These are phyloP conservation scores for Parsonsia alboflavescens DNA, from an alignment of 257 asterid species.

Conservation along the genomic window DNA sequence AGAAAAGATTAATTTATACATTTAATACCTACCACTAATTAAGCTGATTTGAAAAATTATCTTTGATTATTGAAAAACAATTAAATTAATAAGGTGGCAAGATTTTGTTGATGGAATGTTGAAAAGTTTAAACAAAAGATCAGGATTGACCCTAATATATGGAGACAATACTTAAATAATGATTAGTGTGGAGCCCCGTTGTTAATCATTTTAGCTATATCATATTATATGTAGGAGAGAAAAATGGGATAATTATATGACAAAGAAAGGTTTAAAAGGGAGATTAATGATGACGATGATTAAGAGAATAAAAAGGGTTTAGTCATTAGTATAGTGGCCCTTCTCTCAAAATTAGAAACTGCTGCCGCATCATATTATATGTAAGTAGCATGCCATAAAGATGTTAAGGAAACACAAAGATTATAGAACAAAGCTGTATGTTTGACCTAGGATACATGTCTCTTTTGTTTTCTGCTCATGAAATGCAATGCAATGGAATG, in stretches of 20 bases:
- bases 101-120: neutral
- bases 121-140: neutral
- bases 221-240: constrained; percentile 9
- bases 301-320: constrained; percentile 24
- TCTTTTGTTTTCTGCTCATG: constrained; percentile 1
- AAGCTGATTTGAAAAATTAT: no score
- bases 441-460: constrained; percentile 21
- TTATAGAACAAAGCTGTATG: constrained; percentile 9
- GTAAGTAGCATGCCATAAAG: neutral
- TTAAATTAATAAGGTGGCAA: neutral
- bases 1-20: no score
- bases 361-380: neutral
- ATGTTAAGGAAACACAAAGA: constrained; percentile 2
- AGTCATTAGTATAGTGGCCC: neutral
- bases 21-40: no score
- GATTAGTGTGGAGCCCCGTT: constrained; percentile 25
- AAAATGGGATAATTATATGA: constrained; percentile 22
- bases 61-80: neutral
- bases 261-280: constrained; percentile 19
- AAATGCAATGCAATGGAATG: neutral
- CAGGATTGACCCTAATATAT: neutral
- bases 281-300: constrained; percentile 27
- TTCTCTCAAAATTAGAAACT: no score
- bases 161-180: constrained; percentile 3
- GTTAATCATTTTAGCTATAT: constrained; percentile 26